Base-by-base conservation (phyloP, 805 yeast genomes). In the Alloascoidea hylecoeti region DNA sequence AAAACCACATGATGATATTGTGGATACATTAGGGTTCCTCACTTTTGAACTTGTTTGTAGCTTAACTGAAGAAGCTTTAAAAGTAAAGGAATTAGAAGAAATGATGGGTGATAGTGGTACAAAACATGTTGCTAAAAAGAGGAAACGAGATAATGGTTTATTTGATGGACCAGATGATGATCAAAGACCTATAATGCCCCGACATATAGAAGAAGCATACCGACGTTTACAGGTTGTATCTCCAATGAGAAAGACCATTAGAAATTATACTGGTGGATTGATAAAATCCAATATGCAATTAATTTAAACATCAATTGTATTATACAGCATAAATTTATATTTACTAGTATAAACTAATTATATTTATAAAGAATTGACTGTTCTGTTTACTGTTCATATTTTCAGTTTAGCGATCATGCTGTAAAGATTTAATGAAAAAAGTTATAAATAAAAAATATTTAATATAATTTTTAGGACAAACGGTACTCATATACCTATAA, bases 41-140 rank as follows among this genome's bases (percentile, higher is more conserved):
- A 92, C 98, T 1, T 92, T 92, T 62, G 98, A 92, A 56, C 86
- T 89, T 55, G 98, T 92, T 2, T 94, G 97, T 50, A 78, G 89
- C 5, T 59, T 92, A 38, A 92, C 98, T 0, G 97, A 89, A 57
- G 82, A 78, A 48, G 97, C 97, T 1, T 66, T 89, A 54, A 72
- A 69, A 41, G 77, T 92, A 23, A 86, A 88, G 47, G 71, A 69
- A 38, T 67, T 72, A 17, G 86, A 83, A 50, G 78, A 77, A 41
- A 57, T 59, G 35, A 51, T 75, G 35, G 58, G 55, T 33, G 38
- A 32, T n/a, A 42, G 47, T 14, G 45, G 44, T 53, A 56, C 30
- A 40, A 61, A 63, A 41, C 45, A 53, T 35, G 61, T 51, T 36
- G 71, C 63, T n/a, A 56, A 57, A 32, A 56, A 63, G 39, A 61